Evolutionary conservation across 1,139 yeast species (phyloP), one percentile per base, ranked within the genome.

Genomic region (Casaregolazyma suthepensis): DNA sequence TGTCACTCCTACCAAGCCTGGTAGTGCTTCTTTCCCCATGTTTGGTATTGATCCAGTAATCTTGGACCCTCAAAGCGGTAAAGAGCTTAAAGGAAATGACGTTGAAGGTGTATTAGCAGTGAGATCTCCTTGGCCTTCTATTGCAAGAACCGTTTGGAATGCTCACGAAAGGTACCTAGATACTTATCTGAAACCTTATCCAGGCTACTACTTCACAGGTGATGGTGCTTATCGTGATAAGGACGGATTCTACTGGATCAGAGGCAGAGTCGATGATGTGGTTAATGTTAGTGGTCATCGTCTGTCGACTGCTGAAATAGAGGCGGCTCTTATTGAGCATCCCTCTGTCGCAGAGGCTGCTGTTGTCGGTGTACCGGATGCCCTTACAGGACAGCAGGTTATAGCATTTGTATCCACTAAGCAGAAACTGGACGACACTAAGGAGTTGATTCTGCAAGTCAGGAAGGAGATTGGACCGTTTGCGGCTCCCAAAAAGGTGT

Each of bases 191-290:
- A 85, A 85, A 65, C 97, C 97, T 56, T 91, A 91, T 77, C 96
- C 96, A 58, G 97, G 97, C 53, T 85, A 80, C 75, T 91, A 91
- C 76, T 93, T 91, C 78, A 90, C 97, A 17, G 99, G 99, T 68
- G 99, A 91, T 71, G 98, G 98, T 73, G 98, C 96, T 51, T 97
- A 96, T 56, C 85, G 97, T 73, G 98, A 91, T 71, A 85, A 87
- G 66, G 97, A 91, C 67, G 97, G 98, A 52, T 91, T 85, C 79
- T 89, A 89, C 77, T 91, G 97, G 96, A 90, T 91, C 67, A 82
- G 96, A 72, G 98, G 98, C 64, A 86, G 98, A 76, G 97, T 91
- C 61, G 98, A 91, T 71, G 98, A 91, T 67, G 98, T 91, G 59
- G 98, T 91, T 61, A 91, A 91, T 69, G 98, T 91, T 52, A 85